These are phyloP conservation scores for Papiliotrema flavescens DNA, from an alignment of 1,284 basidiomycete genomes.

Conservation along the genomic window DNA sequence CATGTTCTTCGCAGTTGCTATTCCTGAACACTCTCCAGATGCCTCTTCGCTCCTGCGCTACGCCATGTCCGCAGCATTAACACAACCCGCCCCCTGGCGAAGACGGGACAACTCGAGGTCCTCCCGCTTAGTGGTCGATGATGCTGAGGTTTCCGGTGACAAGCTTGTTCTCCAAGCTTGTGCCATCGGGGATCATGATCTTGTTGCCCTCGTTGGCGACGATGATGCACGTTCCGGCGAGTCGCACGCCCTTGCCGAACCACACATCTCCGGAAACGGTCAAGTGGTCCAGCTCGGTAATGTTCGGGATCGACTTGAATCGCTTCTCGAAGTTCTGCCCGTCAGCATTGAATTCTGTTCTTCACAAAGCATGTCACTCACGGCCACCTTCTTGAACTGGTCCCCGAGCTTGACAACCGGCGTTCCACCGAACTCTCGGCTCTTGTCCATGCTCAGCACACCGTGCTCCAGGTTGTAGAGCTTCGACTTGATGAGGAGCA, in stretches of 20 bases:
- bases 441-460: constrained; percentile 84
- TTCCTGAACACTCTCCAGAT: no score
- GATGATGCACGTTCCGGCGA: constrained; percentile 82
- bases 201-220: constrained; percentile 90
- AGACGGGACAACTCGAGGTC: no score
- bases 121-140: constrained; percentile 52
- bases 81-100: no score
- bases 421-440: constrained; percentile 85
- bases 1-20: no score
- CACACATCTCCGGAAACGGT: constrained; percentile 95
- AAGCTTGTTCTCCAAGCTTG: constrained; percentile 82
- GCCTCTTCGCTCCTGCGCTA: no score
- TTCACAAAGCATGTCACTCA: constrained; percentile 15
- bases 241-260: constrained; percentile 88
- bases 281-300: constrained; percentile 90
- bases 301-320: constrained; percentile 88
- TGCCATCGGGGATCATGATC: constrained; percentile 94
- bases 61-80: no score
- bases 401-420: constrained; percentile 98
- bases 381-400: constrained; percentile 70
- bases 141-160: constrained; percentile 58
- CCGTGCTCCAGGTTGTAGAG: constrained; percentile 95
- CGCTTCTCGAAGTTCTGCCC: constrained; percentile 77
- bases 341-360: neutral
- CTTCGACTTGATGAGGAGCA: constrained; percentile 94